A percentile compares a stretch with the other conserved stretches of the same genome.
phyloP scores from a whole-genome alignment of 768 basidiomycete species.

The Peribolospora baueri region DNA sequence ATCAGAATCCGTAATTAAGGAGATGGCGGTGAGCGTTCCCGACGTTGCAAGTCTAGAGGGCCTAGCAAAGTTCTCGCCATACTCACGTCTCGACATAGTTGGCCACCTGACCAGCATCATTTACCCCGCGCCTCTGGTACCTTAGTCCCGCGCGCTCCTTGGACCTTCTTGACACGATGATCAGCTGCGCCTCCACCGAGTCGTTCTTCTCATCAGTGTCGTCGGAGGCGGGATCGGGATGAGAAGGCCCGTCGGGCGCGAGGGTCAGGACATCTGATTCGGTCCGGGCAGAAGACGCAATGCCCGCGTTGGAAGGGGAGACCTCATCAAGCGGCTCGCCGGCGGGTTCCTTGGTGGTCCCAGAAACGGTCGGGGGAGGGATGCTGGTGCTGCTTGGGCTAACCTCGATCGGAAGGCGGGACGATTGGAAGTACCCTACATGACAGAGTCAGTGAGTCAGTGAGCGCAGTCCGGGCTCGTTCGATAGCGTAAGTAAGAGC shows the following conservation, averaged over 20 bases:
- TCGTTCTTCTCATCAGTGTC: conserved; percentile 15
- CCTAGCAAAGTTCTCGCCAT: no score
- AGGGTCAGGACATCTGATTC: background rate
- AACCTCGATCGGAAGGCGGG: background rate
- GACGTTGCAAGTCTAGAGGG: no score
- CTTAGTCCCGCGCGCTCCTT: conserved; percentile 73
- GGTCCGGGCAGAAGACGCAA: background rate
- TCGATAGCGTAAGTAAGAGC: background rate
- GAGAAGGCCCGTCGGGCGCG: background rate
- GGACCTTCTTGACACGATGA: conserved; percentile 62
- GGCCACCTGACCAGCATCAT: conserved; percentile 28
- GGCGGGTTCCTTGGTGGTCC: background rate
- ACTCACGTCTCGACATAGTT: conserved; percentile 12
- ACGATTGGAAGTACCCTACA: background rate
- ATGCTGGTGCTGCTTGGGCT: no score
- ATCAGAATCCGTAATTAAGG: no score
- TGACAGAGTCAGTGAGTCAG: background rate
- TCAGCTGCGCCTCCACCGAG: conserved; percentile 39
- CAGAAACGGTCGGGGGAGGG: background rate
- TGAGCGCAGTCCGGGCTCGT: background rate
- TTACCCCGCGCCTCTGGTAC: conserved; percentile 82
- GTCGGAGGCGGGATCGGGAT: background rate
- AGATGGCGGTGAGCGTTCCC: background rate
- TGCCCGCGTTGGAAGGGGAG: conserved; percentile 3
- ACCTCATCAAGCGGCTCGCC: background rate